Evolutionary conservation across 2,329 filamentous ascomycete species (phyloP).

Genomic region (Dendrostoma leiphaemia): DNA sequence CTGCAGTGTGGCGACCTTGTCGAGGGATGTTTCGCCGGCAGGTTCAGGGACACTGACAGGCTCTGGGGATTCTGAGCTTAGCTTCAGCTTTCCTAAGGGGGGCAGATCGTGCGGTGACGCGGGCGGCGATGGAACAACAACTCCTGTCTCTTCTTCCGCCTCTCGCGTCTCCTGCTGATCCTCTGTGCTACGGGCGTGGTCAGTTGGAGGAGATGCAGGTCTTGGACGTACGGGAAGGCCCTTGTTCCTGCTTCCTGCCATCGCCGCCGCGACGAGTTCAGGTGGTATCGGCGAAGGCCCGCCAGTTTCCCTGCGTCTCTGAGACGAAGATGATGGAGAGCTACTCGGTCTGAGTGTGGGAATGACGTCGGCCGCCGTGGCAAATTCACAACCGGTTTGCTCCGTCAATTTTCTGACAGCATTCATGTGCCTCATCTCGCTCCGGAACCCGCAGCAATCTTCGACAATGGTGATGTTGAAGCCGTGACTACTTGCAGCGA

Average conservation of each 20-base stretch:
- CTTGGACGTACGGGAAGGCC: slow-evolving; percentile 20
- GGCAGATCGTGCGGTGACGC: slow-evolving; percentile 1
- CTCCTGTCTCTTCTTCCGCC: not conserved
- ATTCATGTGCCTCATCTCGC: slow-evolving; percentile 63
- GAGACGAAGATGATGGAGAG: slow-evolving; percentile 16
- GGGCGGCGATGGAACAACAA: slow-evolving; percentile 7
- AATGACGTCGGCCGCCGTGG: slow-evolving; percentile 59
- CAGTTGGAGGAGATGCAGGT: slow-evolving; percentile 9
- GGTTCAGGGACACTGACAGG: slow-evolving; percentile 3
- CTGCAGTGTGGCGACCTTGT: not conserved
- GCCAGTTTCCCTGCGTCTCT: slow-evolving; percentile 22
- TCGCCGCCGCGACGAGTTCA: slow-evolving; percentile 16
- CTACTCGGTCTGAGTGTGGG: slow-evolving; percentile 11
- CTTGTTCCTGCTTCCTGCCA: slow-evolving; percentile 13
- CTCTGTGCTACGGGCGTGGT: slow-evolving; percentile 7
- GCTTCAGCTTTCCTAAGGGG: slow-evolving; percentile 17
- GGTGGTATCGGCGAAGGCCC: slow-evolving; percentile 9
- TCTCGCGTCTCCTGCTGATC: not conserved
- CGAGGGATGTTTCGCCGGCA: slow-evolving; percentile 6
- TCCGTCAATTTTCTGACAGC: slow-evolving; percentile 71
- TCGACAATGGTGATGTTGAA: slow-evolving; percentile 83
- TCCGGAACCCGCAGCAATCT: slow-evolving; percentile 83
- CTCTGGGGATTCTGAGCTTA: slow-evolving; percentile 17
- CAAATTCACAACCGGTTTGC: slow-evolving; percentile 69
- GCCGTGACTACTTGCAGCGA: slow-evolving; percentile 86